These are phyloP conservation scores for Puccinia triticina DNA, from an alignment of 1,284 basidiomycete species.

Conservation along the genomic window DNA sequence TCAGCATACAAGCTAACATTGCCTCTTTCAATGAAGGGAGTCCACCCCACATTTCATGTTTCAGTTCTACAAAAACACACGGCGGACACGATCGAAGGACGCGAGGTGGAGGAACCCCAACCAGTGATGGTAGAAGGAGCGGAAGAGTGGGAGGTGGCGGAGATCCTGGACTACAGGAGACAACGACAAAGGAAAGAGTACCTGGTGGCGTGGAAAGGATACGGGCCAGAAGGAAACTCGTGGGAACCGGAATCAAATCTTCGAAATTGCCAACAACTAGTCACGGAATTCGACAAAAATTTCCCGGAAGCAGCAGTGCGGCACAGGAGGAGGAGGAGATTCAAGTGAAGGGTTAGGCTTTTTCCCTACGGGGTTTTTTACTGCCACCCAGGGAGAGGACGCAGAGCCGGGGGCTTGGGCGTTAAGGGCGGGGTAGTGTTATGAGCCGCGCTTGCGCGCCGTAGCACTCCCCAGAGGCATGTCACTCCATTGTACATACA, in stretches of 20 bases:
- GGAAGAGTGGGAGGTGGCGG: no score
- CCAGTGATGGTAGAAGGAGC: no score
- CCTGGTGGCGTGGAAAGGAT: neutral
- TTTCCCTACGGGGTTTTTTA: no score
- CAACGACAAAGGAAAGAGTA: neutral
- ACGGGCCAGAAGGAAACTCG: neutral
- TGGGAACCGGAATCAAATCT: neutral
- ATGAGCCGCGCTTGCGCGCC: no score
- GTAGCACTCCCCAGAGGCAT: no score
- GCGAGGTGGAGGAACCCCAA: no score
- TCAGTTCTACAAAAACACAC: neutral
- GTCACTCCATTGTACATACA: no score
- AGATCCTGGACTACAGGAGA: no score
- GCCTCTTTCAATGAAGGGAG: neutral
- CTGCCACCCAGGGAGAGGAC: no score
- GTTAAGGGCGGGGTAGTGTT: no score
- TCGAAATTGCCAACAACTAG: neutral
- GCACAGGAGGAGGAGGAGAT: neutral
- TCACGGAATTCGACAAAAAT: neutral
- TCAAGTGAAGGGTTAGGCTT: no score
- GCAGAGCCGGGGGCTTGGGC: no score
- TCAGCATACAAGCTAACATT: constrained; percentile 16
- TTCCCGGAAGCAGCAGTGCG: neutral
- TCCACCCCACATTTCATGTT: constrained; percentile 12
- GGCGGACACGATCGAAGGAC: neutral